phyloP scores from a whole-genome alignment of 768 basidiomycete genomes.

The Trametopsis cervina region DNA sequence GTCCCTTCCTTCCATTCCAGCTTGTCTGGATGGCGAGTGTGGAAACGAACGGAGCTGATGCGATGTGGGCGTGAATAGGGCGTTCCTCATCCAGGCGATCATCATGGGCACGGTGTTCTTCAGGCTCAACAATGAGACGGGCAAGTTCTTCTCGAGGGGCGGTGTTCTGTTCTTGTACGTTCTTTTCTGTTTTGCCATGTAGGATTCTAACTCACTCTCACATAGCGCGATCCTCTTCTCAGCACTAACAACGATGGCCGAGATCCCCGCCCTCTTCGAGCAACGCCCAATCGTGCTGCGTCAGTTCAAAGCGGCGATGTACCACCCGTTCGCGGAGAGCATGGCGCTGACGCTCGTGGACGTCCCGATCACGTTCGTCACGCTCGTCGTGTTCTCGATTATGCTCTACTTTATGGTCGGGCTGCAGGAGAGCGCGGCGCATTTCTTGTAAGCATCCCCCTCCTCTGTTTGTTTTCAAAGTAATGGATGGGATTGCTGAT shows the following conservation, averaged over 20 bases:
- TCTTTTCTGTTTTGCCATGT: not conserved
- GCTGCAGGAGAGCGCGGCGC: constrained; percentile 44
- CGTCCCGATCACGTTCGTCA: constrained; percentile 47
- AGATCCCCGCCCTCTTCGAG: constrained; percentile 48
- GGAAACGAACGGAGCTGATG: constrained; percentile 27
- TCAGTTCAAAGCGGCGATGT: constrained; percentile 55
- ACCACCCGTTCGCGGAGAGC: constrained; percentile 49
- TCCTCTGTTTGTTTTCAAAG: not conserved
- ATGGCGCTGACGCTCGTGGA: constrained; percentile 57
- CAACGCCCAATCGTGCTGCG: constrained; percentile 56
- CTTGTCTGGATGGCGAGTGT: constrained; percentile 11
- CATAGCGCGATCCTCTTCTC: constrained; percentile 50
- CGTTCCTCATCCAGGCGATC: constrained; percentile 46
- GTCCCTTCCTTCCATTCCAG: not conserved
- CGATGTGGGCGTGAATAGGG: constrained; percentile 33
- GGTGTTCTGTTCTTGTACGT: constrained; percentile 71
- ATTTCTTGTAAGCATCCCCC: constrained; percentile 54
- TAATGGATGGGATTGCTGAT: not conserved
- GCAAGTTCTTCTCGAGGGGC: constrained; percentile 68
- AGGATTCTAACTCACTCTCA: not conserved
- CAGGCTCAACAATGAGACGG: constrained; percentile 43
- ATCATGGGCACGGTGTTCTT: constrained; percentile 64
- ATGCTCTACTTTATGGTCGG: constrained; percentile 57
- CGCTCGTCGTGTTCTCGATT: constrained; percentile 37
- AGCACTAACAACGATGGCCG: constrained; percentile 54